Conservation (phyloP, 495 filamentous ascomycete species). For the Terfezia claveryi region DNA sequence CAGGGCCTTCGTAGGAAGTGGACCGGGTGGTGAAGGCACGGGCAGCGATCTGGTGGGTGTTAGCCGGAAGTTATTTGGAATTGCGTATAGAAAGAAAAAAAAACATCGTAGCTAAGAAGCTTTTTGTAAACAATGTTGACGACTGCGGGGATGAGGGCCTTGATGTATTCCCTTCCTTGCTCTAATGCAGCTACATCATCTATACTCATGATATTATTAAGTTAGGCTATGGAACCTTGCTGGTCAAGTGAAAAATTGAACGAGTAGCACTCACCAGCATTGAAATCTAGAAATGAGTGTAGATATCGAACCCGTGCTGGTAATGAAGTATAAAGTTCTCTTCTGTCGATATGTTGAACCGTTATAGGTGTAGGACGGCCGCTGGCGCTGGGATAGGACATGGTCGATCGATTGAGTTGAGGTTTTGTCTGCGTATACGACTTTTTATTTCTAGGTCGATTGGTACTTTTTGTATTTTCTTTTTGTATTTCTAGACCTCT, state of each 20-base stretch:
- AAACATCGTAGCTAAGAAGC: conserved; percentile 38
- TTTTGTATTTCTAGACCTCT: no score
- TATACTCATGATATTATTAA: conserved; percentile 10
- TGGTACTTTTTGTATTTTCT: no score
- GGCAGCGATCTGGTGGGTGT: conserved; percentile 34
- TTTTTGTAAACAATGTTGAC: conserved; percentile 64
- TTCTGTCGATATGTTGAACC: conserved; percentile 42
- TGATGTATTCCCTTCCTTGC: conserved; percentile 47
- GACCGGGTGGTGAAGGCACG: conserved; percentile 43
- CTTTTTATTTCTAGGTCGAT: no score
- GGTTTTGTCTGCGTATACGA: no score
- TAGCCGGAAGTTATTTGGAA: neutral
- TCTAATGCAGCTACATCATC: conserved; percentile 46
- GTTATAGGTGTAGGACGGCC: neutral
- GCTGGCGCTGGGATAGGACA: no score
- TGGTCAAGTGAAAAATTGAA: neutral
- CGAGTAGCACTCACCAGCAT: conserved; percentile 28
- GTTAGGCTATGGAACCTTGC: no score
- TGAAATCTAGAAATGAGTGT: conserved; percentile 52
- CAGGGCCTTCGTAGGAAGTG: conserved; percentile 37
- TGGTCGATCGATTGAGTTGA: no score
- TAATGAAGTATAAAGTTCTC: conserved; percentile 43
- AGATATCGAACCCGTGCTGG: conserved; percentile 47
- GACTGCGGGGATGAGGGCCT: conserved; percentile 45
- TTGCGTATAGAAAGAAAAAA: neutral